A percentile compares a stretch with the other conserved stretches of the same genome.
These are phyloP conservation scores for Skeletonema costatum DNA, from an alignment of 108 stramenopile genomes.

Conservation along the genomic window DNA sequence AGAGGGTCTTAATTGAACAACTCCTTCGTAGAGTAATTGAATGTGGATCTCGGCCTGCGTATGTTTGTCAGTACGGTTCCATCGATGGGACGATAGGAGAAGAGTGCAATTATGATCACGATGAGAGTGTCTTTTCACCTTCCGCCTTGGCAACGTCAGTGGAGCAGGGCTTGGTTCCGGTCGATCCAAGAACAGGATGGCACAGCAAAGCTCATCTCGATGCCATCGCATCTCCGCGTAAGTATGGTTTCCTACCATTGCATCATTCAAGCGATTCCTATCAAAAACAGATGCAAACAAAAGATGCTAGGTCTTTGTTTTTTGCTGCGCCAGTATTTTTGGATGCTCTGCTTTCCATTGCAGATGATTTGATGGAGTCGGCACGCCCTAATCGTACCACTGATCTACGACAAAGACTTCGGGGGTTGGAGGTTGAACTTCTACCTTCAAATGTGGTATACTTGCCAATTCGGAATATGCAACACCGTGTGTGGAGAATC, in stretches of 20 bases:
- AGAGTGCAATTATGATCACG: slow-evolving; percentile 8
- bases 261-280: slow-evolving; percentile 38
- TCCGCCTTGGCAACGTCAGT: slow-evolving; percentile 55
- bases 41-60: slow-evolving; percentile 67
- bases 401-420: slow-evolving; percentile 60
- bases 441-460: slow-evolving; percentile 86
- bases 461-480: slow-evolving; percentile 71
- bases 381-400: slow-evolving; percentile 56
- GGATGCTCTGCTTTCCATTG: slow-evolving; percentile 76
- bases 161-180: slow-evolving; percentile 62
- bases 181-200: slow-evolving; percentile 63
- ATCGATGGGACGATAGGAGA: slow-evolving; percentile 13
- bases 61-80: slow-evolving; percentile 57
- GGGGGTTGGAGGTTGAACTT: slow-evolving; percentile 65
- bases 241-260: slow-evolving; percentile 66
- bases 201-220: slow-evolving; percentile 69
- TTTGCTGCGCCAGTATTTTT: slow-evolving; percentile 75
- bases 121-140: slow-evolving; percentile 37
- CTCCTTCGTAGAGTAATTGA: slow-evolving; percentile 66
- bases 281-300: slow-evolving; percentile 23
- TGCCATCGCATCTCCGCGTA: slow-evolving; percentile 51
- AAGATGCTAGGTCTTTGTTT: slow-evolving; percentile 58
- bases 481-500: slow-evolving; percentile 89
- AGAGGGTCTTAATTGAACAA: slow-evolving; percentile 74
- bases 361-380: slow-evolving; percentile 69